Evolutionary conservation across 31 red algal species (phyloP).

Genomic region (Odonthalia washingtoniensis): DNA sequence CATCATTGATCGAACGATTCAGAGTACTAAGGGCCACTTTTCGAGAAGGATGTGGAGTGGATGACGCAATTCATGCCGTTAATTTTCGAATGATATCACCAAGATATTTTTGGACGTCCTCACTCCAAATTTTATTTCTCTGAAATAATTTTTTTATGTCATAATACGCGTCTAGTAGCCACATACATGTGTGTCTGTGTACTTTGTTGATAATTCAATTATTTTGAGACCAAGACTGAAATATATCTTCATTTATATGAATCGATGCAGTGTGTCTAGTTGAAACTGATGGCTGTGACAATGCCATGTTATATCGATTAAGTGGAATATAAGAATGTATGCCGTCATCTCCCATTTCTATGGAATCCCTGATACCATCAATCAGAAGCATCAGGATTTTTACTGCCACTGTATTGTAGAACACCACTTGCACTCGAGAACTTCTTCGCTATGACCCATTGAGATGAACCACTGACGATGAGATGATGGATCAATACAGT

Average conservation of each 20-base stretch:
- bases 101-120: background rate
- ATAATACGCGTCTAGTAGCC: no score
- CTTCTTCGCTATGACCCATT: background rate
- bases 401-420: background rate
- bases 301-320: background rate
- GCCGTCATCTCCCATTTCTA: background rate
- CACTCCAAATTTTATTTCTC: background rate
- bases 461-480: background rate
- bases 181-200: background rate
- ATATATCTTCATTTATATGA: background rate
- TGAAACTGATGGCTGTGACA: background rate
- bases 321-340: background rate
- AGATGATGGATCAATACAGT: background rate
- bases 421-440: background rate
- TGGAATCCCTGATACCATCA: background rate
- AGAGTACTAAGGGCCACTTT: background rate
- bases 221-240: background rate
- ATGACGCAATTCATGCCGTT: background rate
- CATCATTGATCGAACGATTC: background rate
- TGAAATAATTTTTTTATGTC: background rate
- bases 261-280: background rate
- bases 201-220: conserved; percentile 26
- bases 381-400: background rate
- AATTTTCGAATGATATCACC: background rate
- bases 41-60: background rate